Percentiles rank a stretch among this genome's conserved stretches.
Evolutionary conservation across 441 rosid genomes (phyloP).

Genomic region (Erodium trifolium): DNA sequence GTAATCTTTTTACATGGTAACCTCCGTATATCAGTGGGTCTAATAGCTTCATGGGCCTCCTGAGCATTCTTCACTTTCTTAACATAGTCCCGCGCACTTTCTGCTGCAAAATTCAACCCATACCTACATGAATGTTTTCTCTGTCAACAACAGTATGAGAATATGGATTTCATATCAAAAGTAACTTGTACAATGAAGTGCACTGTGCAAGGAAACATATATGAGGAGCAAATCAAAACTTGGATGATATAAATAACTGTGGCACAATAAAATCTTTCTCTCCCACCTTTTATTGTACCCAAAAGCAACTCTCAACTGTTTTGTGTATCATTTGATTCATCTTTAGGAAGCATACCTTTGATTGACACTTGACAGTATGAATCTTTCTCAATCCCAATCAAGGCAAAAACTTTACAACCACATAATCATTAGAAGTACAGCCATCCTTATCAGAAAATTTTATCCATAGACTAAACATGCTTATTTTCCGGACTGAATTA

Average conservation of each 20-base stretch:
- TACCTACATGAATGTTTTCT: constrained; percentile 41
- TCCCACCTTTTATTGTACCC: neutral
- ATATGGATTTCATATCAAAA: constrained; percentile 3
- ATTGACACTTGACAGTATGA: neutral
- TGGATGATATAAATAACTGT: neutral
- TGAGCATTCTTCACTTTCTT: constrained; percentile 95
- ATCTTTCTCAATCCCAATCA: neutral
- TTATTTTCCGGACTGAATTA: neutral
- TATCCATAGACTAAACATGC: neutral
- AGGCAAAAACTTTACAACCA: neutral
- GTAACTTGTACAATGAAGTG: neutral
- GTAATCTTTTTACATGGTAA: constrained; percentile 59
- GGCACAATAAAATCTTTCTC: neutral
- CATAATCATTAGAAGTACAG: neutral
- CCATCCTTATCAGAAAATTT: neutral
- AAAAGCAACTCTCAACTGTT: neutral
- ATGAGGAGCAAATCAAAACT: constrained; percentile 1
- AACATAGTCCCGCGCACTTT: constrained; percentile 61
- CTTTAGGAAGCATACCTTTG: neutral
- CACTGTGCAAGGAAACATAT: neutral
- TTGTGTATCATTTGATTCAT: constrained; percentile 1
- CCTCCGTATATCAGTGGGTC: constrained; percentile 76
- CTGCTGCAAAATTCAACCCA: constrained; percentile 57
- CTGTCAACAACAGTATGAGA: constrained; percentile 6
- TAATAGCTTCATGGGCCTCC: constrained; percentile 98